A percentile compares a stretch with the other conserved stretches of the same genome.
These are phyloP conservation scores for Hypoxylon subgilvum DNA, from an alignment of 495 filamentous ascomycete genomes.

Conservation along the genomic window DNA sequence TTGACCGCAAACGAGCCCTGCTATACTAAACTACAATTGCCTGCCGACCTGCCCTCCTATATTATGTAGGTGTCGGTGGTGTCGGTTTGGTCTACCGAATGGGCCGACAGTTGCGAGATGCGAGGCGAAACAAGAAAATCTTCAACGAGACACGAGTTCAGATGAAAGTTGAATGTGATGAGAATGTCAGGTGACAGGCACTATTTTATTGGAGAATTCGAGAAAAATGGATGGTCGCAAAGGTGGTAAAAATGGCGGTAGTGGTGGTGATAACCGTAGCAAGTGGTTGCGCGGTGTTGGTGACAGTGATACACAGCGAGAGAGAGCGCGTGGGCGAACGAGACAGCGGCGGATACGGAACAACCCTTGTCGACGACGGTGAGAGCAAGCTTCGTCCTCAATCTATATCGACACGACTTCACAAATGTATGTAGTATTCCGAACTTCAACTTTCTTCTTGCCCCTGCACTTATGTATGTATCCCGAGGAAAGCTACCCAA, in stretches of 20 bases:
- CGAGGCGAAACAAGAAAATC: slow-evolving; percentile 6
- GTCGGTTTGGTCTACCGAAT: slow-evolving; percentile 25
- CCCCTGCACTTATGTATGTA: background rate
- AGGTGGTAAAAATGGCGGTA: slow-evolving; percentile 1
- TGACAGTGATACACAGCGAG: background rate
- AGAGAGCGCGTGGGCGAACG: no score
- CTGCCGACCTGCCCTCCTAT: no score
- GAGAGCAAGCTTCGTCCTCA: slow-evolving; percentile 16
- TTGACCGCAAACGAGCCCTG: slow-evolving; percentile 12
- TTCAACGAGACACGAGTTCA: slow-evolving; percentile 3
- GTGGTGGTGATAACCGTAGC: slow-evolving; percentile 1
- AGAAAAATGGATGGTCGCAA: slow-evolving; percentile 6
- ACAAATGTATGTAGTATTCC: background rate
- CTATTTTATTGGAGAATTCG: slow-evolving; percentile 19
- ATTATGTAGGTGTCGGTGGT: slow-evolving; percentile 4
- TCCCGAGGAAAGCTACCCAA: slow-evolving; percentile 10
- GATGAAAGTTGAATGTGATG: slow-evolving; percentile 19
- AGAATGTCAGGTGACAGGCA: slow-evolving; percentile 16
- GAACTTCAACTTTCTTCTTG: background rate
- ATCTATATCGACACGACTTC: no score
- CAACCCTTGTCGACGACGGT: slow-evolving; percentile 7
- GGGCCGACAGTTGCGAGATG: slow-evolving; percentile 24
- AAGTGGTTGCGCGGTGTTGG: background rate
- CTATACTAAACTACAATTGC: slow-evolving; percentile 9
- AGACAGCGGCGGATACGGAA: slow-evolving; percentile 10